Conservation (phyloP, 345 rosid genomes). For the Hevea brasiliensis region DNA sequence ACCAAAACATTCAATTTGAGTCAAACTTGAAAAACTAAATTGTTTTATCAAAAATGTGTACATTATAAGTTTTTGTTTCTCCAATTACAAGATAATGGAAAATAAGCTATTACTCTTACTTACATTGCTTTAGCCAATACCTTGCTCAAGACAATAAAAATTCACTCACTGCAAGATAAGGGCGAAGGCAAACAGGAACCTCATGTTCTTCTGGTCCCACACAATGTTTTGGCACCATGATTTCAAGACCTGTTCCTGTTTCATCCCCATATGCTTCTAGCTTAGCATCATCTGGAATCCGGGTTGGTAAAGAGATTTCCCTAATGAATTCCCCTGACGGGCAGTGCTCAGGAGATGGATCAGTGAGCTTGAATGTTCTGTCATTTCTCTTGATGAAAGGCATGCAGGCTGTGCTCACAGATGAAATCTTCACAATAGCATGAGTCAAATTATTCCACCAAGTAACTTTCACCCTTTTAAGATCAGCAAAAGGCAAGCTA, state of each 20-base stretch:
- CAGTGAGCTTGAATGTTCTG: conserved; percentile 29
- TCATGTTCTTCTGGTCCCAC: conserved; percentile 31
- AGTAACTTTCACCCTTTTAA: conserved; percentile 28
- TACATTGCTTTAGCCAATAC: conserved; percentile 1
- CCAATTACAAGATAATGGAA: conserved; percentile 34
- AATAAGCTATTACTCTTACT: conserved; percentile 21
- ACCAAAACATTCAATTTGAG: too few species aligned
- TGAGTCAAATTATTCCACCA: conserved; percentile 25
- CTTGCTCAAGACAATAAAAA: conserved; percentile 66
- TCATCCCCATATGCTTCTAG: conserved; percentile 27
- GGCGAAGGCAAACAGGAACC: conserved; percentile 35
- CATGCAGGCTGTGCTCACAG: conserved; percentile 23
- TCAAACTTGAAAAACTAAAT: too few species aligned
- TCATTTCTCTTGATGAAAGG: conserved; percentile 26
- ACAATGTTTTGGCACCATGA: conserved; percentile 26
- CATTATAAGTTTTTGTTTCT: conserved; percentile 23
- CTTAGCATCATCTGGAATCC: conserved; percentile 31
- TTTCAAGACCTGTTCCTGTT: conserved; percentile 24
- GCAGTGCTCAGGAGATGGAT: conserved; percentile 22
- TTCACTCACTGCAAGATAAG: conserved; percentile 65
- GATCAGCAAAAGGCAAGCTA: conserved; percentile 32
- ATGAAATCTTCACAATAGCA: conserved; percentile 21
- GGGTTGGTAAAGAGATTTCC: conserved; percentile 25
- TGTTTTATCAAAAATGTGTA: not conserved
- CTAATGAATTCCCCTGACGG: conserved; percentile 29